Conservation (phyloP, 2,329 filamentous ascomycete genomes). For the Chrysoporthe cubensis region DNA sequence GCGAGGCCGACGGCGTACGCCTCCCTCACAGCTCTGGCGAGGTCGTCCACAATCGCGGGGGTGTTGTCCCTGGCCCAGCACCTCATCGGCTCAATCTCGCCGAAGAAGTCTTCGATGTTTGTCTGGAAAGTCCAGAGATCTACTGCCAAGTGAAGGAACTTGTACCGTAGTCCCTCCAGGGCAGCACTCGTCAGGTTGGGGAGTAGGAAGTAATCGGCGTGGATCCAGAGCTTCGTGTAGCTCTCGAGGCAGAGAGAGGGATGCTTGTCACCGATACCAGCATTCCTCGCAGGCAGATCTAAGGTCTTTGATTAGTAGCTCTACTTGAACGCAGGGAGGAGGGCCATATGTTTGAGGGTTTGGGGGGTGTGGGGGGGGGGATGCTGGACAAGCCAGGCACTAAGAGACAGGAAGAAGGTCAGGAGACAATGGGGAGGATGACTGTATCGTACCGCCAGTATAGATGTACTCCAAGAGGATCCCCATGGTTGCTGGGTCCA, state of each 20-base stretch:
- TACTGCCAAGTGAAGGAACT: not conserved
- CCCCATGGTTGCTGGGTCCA: slow-evolving; percentile 1
- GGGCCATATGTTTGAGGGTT: not conserved
- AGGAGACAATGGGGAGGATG: not conserved
- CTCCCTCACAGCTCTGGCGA: not conserved
- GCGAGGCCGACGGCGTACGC: not conserved
- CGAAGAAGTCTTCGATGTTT: too few species aligned
- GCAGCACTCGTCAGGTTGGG: not conserved
- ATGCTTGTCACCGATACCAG: not conserved
- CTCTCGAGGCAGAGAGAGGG: not conserved
- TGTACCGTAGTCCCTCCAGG: not conserved
- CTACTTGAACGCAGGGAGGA: too few species aligned
- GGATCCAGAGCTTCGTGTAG: not conserved
- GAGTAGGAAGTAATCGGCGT: slow-evolving; percentile 15
- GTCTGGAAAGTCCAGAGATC: not conserved
- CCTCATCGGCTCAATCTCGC: not conserved
- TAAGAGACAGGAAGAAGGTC: not conserved
- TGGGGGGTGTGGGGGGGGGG: not conserved
- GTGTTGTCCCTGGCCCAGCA: not conserved
- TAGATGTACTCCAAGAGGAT: slow-evolving; percentile 7
- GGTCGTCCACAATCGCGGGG: not conserved
- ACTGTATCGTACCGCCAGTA: not conserved
- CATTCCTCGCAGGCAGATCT: not conserved
- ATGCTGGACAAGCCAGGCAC: not conserved
- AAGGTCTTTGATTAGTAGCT: too few species aligned